phyloP scores from a whole-genome alignment of 768 basidiomycete genomes.

The Mycena latifolia region DNA sequence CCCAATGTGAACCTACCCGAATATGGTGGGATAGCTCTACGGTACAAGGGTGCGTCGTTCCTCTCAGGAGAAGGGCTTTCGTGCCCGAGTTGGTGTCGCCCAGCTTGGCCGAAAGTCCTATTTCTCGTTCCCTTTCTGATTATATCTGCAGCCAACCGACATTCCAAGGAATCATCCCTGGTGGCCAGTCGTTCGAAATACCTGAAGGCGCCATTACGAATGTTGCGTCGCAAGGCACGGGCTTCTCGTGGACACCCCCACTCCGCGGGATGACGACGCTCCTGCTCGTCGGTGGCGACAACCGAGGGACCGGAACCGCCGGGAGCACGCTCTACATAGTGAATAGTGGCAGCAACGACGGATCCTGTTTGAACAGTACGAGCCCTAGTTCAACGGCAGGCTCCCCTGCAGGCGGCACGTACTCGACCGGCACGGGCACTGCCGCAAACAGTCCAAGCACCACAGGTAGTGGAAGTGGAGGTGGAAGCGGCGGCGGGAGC shows the following conservation, averaged over 20 bases:
- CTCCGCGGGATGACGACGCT: conserved; percentile 76
- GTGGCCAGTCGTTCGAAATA: conserved; percentile 80
- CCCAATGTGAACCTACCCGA: conserved; percentile 73
- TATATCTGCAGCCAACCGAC: neutral
- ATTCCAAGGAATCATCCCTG: conserved; percentile 83
- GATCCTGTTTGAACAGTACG: conserved; percentile 64
- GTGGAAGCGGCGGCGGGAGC: neutral
- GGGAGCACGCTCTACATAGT: conserved; percentile 75
- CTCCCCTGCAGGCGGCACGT: conserved; percentile 78
- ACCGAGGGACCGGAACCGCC: conserved; percentile 73
- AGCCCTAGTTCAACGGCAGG: conserved; percentile 87
- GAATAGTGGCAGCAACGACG: conserved; percentile 61
- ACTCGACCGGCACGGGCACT: conserved; percentile 64
- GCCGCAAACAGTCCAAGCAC: conserved; percentile 33
- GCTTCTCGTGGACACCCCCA: conserved; percentile 77
- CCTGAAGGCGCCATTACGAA: conserved; percentile 63
- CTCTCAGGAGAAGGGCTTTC: neutral
- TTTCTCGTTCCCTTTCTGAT: neutral
- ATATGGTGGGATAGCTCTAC: conserved; percentile 54
- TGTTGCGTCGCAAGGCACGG: conserved; percentile 61
- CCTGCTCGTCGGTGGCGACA: conserved; percentile 75
- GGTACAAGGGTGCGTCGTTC: conserved; percentile 31
- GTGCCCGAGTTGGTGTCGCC: too few relatives aligned
- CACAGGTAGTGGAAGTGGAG: neutral
- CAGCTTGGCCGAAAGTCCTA: too few relatives aligned